Evolutionary conservation across 257 asterid species (phyloP).

Genomic region (Verbascum thapsus): DNA sequence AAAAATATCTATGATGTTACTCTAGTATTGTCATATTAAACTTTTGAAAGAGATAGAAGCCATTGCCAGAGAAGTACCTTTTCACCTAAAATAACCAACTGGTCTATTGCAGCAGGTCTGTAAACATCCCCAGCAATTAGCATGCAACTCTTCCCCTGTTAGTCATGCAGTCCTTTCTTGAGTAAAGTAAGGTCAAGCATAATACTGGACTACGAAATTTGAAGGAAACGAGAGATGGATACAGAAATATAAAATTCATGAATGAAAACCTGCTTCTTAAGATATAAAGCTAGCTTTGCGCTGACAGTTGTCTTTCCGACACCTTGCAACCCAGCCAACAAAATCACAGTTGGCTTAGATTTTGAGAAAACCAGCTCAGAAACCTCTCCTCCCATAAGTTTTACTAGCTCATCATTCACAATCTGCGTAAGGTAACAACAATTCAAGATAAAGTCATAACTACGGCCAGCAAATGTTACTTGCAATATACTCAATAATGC

Average conservation of each 20-base stretch:
- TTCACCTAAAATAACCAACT: slow-evolving; percentile 82
- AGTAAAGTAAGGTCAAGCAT: slow-evolving; percentile 30
- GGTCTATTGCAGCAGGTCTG: slow-evolving; percentile 99
- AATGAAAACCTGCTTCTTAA: slow-evolving; percentile 54
- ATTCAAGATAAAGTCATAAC: slow-evolving; percentile 20
- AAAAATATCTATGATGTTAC: no score
- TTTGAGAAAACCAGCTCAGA: slow-evolving; percentile 71
- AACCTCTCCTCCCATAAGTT: slow-evolving; percentile 95
- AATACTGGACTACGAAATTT: slow-evolving; percentile 18
- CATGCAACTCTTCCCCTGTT: slow-evolving; percentile 96
- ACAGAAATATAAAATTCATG: slow-evolving; percentile 27
- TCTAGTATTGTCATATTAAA: no score
- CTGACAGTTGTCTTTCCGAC: slow-evolving; percentile 72
- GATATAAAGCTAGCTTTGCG: slow-evolving; percentile 68
- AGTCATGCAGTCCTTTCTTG: slow-evolving; percentile 27
- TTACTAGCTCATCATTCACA: slow-evolving; percentile 85
- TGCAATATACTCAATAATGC: no score
- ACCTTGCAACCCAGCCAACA: slow-evolving; percentile 73
- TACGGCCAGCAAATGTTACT: slow-evolving; percentile 15
- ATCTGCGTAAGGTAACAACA: slow-evolving; percentile 46
- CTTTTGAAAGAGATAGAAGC: slow-evolving; percentile 14
- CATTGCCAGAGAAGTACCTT: slow-evolving; percentile 40
- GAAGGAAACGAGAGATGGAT: slow-evolving; percentile 7
- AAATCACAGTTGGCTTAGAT: slow-evolving; percentile 56
- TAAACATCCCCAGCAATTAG: slow-evolving; percentile 97